phyloP scores from a whole-genome alignment of 108 stramenopile species.

The Fragilaria crotonensis region DNA sequence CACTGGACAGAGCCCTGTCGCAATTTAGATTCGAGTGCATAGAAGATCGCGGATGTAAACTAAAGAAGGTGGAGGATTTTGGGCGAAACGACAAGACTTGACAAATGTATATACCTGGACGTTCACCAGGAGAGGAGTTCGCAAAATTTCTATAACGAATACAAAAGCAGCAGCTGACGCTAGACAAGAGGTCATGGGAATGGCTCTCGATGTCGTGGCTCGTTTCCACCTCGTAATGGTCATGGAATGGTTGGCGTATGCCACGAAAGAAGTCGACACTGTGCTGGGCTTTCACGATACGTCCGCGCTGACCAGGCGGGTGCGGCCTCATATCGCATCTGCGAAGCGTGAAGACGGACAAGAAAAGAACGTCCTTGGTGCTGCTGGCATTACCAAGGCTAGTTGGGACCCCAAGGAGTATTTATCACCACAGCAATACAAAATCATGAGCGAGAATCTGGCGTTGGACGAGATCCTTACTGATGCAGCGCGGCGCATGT shows the following conservation, averaged over 20 bases:
- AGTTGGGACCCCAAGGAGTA: constrained; percentile 68
- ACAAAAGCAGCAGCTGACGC: background rate
- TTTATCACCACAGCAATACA: constrained; percentile 42
- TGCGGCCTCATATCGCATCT: constrained; percentile 65
- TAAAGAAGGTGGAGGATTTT: constrained; percentile 58
- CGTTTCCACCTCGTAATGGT: constrained; percentile 63
- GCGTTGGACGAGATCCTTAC: constrained; percentile 76
- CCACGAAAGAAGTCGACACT: constrained; percentile 37
- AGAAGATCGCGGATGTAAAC: constrained; percentile 67
- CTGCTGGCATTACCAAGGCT: constrained; percentile 62
- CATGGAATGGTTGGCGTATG: constrained; percentile 83
- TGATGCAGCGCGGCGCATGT: constrained; percentile 70
- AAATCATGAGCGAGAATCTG: constrained; percentile 69
- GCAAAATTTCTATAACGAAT: background rate
- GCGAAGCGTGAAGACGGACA: constrained; percentile 68
- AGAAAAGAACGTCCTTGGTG: constrained; percentile 58
- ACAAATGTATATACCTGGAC: constrained; percentile 73
- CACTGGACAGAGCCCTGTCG: constrained; percentile 71
- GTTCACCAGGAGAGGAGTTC: constrained; percentile 19
- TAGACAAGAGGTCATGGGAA: constrained; percentile 40
- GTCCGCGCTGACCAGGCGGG: constrained; percentile 48
- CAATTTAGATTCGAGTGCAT: constrained; percentile 84
- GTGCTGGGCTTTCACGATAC: constrained; percentile 67
- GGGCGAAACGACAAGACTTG: constrained; percentile 56
- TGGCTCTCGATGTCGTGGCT: constrained; percentile 56